Base-by-base conservation (phyloP, 192 early-diverging fungal species). In the Chytriomyces sp. region DNA sequence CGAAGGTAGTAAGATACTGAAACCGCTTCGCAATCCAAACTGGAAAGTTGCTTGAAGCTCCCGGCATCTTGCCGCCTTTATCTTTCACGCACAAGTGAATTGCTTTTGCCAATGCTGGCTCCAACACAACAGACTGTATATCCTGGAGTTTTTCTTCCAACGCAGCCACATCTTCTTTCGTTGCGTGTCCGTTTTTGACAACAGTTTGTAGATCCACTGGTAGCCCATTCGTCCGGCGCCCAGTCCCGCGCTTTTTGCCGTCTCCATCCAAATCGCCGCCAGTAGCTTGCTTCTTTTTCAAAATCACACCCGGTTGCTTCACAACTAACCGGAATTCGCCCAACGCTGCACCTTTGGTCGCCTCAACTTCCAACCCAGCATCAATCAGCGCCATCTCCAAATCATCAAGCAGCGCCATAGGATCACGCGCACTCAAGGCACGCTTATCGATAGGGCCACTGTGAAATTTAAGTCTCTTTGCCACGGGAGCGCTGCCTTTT, bases 1-100 rank as follows among this genome's bases (percentile, higher is more conserved):
- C 80, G 61, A 69, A 81, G 35, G 26, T 70, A 1, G 45, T 23
- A n/a, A 81, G 47, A 66, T 81, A 81, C 23, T 77, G 64, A 20
- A 72, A 23, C 49, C 64, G 69, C 44, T 61, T 46, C 7, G 70
- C 44, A 9, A 81, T 43, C 76, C 67, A 77, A 18, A 53, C 49
- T 6, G 73, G 62, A 10, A 66, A 46, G 28, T 46, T 50, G 9
- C 72, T 43, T 10, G 13, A 18, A 18, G 7, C 57, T 6, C 62
- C 73, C 10, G 16, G 24, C 8, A 7, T 28, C 20, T 11, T 8
- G 9, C 16, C 9, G 11, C 26, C 50, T 53, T 18, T 48, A 20
- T 13, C 23, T 49, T 75, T 75, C 10, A 75, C 64, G 7, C 13
- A 61, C 61, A 24, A 65, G n/a, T 48, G 10, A 45, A 75, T 11